Base-by-base conservation (phyloP, 805 yeast species). In the Cyberlindnera xishuangbannaensis region DNA sequence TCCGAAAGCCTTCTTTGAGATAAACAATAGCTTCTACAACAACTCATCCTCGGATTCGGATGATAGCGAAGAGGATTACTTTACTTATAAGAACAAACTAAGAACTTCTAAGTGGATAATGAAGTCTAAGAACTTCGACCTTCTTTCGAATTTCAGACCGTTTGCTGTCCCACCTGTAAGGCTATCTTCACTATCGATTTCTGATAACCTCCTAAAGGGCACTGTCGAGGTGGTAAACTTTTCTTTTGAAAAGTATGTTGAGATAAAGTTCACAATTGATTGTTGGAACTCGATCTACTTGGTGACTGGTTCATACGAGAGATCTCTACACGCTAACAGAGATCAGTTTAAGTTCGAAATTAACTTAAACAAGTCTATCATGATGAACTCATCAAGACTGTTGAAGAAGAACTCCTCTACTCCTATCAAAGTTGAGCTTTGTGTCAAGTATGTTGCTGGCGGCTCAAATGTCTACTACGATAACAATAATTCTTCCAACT, bases 311-410 rank as follows among this genome's bases (percentile, higher is more conserved):
- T 32, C 50, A 7, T 49, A 51, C 30, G 47, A 47, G 22, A 45
- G 47, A 37, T 34, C 53, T 9, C 15, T 53, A 18, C 40, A 43
- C 29, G 15, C 37, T 1, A 30, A 33, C n/a, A 65, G 53, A 34
- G 72, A 67, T 42, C 62, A 59, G 42, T 67, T 77, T 53, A 64
- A 65, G 30, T 74, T 77, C 47, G 63, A 64, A 30, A 64, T 76
- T 24, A 69, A 70, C 23, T 51, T 69, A 37, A 46, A 55, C 16
- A 58, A 31, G 19, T 40, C 55, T 4, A 29, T 51, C 17, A 37
- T 50, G 36, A 30, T 39, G 32, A 41, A 40, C 25, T 30, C 41
- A 2, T 29, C 33, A 10, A 41, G 38, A 23, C 16, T 31, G 33
- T 16, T 27, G 28, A 39, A 40, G 27, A 37, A 23, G 18, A 28